phyloP scores from a whole-genome alignment of 257 asterid genomes.

The Petunia secreta region DNA sequence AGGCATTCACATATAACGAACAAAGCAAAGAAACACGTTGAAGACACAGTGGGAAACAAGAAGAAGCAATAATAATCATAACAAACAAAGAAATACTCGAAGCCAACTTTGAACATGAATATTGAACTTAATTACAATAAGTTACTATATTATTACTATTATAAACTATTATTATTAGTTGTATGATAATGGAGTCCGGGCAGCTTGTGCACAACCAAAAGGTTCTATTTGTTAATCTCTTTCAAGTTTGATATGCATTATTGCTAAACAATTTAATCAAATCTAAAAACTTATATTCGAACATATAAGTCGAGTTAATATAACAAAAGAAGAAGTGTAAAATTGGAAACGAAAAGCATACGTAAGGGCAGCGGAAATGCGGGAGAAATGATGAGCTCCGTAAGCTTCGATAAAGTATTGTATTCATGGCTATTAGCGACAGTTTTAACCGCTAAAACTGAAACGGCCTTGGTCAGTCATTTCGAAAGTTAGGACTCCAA shows the following conservation, averaged over 20 bases:
- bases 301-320: not conserved
- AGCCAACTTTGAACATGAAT: not conserved
- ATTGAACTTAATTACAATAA: not conserved
- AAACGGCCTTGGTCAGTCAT: no score
- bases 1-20: constrained; percentile 2
- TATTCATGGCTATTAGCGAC: no score
- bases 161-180: no score
- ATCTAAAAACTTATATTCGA: not conserved
- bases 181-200: no score
- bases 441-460: no score
- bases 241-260: no score
- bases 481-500: no score
- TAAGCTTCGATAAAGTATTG: constrained; percentile 80
- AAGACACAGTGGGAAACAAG: constrained; percentile 17
- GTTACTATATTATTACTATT: not conserved
- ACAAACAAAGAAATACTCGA: not conserved
- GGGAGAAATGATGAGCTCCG: constrained; percentile 78
- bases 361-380: constrained; percentile 82
- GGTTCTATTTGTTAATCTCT: no score
- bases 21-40: constrained; percentile 3
- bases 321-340: not conserved
- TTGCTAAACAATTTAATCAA: not conserved
- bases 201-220: no score
- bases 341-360: constrained; percentile 28
- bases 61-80: not conserved